Evolutionary conservation across 2,329 filamentous ascomycete species (phyloP), one percentile per base, ranked within the genome.

Genomic region (Tetracladium maxilliforme): DNA sequence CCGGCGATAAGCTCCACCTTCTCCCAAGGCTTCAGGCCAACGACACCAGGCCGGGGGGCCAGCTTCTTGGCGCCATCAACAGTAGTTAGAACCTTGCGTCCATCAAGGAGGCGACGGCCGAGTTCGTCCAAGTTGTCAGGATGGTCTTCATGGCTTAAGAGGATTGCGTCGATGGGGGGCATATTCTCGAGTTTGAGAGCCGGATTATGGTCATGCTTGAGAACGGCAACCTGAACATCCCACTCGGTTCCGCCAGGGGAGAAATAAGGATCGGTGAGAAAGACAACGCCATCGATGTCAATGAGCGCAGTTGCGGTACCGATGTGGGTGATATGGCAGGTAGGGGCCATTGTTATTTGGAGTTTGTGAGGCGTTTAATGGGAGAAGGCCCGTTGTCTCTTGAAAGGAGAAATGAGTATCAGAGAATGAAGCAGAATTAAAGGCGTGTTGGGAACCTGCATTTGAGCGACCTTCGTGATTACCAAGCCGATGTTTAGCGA

Each of bases 71-170:
- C 54, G 2, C 58, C 58, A 16, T 60, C 55, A 2, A 43, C 27
- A 2, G 58, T 62, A 1, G 58, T 62, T 16, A 61, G 41, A 5
- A 63, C 59, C 3, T 37, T 41, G 6, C 56, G 54, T 4, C 54
- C 58, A 23, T 62, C 46, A 6, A 64, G 48, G 0, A 62, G 44
- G 6, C 34, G 45, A 5, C 58, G 57, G 13, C 60, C 58, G 0
- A 52, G 33, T 3, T 50, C 44, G 17, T 64, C 59, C 3, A 65
- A 45, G 30, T 64, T 64, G 31, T 64, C 59, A 0, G 44, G 42
- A 29, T 64, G 59, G 36, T 64, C 55, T 36, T 64, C 60, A 29
- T 64, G 59, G 36, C 53, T 59, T 7, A 64, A 45, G 1, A 63
- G 45, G 4, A 64, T 42, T n/a, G 49, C 58, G 24, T 62, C 57